Percentiles rank a stretch among this genome's conserved stretches.
Conservation (phyloP, 192 early-diverging fungal genomes). For the Diversispora eburnea region DNA sequence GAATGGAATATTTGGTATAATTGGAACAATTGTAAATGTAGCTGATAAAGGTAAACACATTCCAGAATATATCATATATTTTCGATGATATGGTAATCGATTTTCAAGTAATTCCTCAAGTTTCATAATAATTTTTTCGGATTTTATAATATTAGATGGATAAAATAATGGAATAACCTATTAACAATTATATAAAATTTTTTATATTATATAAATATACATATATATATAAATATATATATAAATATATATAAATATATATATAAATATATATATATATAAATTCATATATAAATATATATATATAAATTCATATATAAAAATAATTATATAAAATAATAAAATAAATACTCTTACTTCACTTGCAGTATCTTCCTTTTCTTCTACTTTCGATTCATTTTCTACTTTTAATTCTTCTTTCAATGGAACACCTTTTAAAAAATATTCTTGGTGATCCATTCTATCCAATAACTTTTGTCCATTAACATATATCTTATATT, state of each 20-base stretch:
- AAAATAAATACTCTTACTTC: not conserved
- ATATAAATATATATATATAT: conserved; percentile 3
- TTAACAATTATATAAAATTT: not conserved
- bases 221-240: conserved; percentile 4
- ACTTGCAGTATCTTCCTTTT: not conserved
- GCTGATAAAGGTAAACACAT: conserved; percentile 65
- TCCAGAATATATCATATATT: conserved; percentile 66
- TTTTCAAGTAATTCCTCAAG: conserved; percentile 46
- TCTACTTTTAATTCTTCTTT: conserved; percentile 41
- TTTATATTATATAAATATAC: too few relatives aligned
- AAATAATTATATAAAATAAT: not conserved
- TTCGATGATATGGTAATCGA: conserved; percentile 63
- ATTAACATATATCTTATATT: conserved; percentile 51
- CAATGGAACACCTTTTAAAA: conserved; percentile 65
- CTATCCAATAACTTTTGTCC: conserved; percentile 67
- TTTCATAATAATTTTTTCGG: conserved; percentile 39
- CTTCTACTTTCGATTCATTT: conserved; percentile 20
- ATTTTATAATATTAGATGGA: conserved; percentile 45
- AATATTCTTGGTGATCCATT: conserved; percentile 70
- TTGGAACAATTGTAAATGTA: conserved; percentile 66
- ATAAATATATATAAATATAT: not conserved
- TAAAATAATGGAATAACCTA: conserved; percentile 44
- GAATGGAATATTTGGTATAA: conserved; percentile 74
- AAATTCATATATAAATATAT: not conserved
- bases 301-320: too few relatives aligned